Base-by-base conservation (phyloP, 163 green algal genomes). In the Scenedesmus sp. region DNA sequence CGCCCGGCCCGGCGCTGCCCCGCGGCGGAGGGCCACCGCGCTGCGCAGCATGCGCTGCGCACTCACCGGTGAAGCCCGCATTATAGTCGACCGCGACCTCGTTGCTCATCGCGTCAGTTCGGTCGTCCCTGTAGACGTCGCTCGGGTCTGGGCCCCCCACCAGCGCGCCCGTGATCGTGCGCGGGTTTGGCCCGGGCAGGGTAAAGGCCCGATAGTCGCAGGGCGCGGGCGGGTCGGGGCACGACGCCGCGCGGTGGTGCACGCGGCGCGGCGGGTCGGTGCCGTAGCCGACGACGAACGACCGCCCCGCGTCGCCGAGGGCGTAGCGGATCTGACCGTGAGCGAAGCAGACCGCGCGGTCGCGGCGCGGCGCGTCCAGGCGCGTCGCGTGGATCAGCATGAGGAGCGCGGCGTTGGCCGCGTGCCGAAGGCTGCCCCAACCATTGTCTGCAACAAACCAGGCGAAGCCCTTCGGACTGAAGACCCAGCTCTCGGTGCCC, bases 251-350 rank as follows among this genome's bases (percentile, higher is more conserved):
- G n/a, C 62, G 39, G 10, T 70, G 62, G 22, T 70, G 62, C n/a
- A 50, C 33, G 4, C 20, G 34, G n/a, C 56, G 36, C 22, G 62
- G 62, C 6, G 62, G 62, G 62, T 56, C 56, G 34, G 18, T n/a
- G 42, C 80, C 80, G 0, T 78, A 57, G 2, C 80, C 80, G 31
- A 85, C 80, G 6, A 85, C 80, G 58, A 84, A 85, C 3, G 65
- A 80, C 42, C 42, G 63, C 26, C 47, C 47, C 15, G 26, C 57
- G 3, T 44, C 47, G 15, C 64, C 64, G 17, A 74, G 51, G 0
- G 42, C 42, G 24, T 74, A 74, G 9, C 42, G n/a, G 17, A 70
- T 70, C 10, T 70, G 62, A 13, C 39, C 57, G n/a, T 64, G 57
- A 4, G 57, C 57, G 36, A 64, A 36, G 57, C 57, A 64, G 28